Conservation (phyloP, 345 rosid species). For the Erodium maritimum region DNA sequence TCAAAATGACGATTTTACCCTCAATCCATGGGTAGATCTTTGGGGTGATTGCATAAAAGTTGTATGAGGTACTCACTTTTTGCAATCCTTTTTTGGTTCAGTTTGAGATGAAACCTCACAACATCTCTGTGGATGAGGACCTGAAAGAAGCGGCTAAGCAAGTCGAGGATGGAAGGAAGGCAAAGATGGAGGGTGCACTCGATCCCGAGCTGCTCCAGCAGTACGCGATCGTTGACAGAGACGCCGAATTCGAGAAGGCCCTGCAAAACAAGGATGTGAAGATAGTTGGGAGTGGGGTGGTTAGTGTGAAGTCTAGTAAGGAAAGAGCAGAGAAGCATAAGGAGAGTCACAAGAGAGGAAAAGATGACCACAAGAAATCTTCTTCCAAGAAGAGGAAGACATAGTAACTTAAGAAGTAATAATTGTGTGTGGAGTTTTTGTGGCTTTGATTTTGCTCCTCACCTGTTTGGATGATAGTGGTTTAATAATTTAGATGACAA, state of each 20-base stretch:
- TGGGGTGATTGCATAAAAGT: too few relatives aligned
- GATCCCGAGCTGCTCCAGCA: constrained; percentile 56
- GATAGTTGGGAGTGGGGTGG: constrained; percentile 41
- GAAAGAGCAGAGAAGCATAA: constrained; percentile 28
- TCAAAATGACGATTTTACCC: neutral
- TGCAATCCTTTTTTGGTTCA: constrained; percentile 19
- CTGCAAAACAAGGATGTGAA: constrained; percentile 42
- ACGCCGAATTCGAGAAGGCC: constrained; percentile 56
- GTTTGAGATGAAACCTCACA: constrained; percentile 65
- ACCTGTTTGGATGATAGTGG: too few relatives aligned
- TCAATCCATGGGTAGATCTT: too few relatives aligned
- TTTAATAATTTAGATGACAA: too few relatives aligned
- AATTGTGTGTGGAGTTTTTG: too few relatives aligned
- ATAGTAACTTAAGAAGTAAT: too few relatives aligned
- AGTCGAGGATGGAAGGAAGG: constrained; percentile 75
- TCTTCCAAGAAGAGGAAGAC: constrained; percentile 50
- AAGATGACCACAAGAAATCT: constrained; percentile 30
- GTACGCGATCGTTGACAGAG: constrained; percentile 51
- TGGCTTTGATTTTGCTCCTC: too few relatives aligned
- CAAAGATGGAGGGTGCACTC: constrained; percentile 38
- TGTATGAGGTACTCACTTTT: too few relatives aligned
- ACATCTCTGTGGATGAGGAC: constrained; percentile 73
- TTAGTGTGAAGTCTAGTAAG: constrained; percentile 52
- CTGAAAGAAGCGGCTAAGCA: constrained; percentile 70
- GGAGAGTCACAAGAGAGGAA: constrained; percentile 31